phyloP scores from a whole-genome alignment of 2,329 filamentous ascomycete species.

The Tolypocladium tundrense region DNA sequence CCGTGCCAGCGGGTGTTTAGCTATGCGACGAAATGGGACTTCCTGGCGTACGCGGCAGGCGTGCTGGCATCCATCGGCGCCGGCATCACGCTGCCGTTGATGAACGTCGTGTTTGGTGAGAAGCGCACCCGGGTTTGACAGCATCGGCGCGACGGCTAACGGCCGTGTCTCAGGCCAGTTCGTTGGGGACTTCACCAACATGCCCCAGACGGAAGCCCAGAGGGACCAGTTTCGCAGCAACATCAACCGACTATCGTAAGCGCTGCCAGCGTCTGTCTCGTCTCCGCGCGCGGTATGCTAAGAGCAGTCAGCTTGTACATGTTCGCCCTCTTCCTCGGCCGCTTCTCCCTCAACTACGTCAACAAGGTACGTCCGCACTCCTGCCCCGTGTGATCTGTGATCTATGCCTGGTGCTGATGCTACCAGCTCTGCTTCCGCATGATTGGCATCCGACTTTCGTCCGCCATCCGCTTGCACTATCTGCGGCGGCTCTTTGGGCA shows the following conservation, averaged over 20 bases:
- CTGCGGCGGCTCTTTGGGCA: constrained; percentile 53
- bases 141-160: constrained; percentile 1
- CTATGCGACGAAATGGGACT: constrained; percentile 44
- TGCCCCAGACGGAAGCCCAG: constrained; percentile 17
- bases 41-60: constrained; percentile 35
- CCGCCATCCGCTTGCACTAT: constrained; percentile 53
- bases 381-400: not conserved
- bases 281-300: not conserved
- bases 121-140: not conserved
- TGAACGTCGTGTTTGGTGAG: constrained; percentile 49
- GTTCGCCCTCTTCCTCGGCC: constrained; percentile 58
- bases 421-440: constrained; percentile 46
- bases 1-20: constrained; percentile 34
- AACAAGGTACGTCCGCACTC: constrained; percentile 30
- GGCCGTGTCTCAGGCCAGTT: constrained; percentile 23
- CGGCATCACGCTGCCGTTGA: constrained; percentile 45
- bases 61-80: constrained; percentile 38
- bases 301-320: constrained; percentile 46
- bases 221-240: constrained; percentile 27
- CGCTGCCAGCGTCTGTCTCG: not conserved
- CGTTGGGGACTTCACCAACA: constrained; percentile 37
- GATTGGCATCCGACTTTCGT: constrained; percentile 51
- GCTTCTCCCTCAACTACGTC: constrained; percentile 53
- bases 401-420: too few species aligned
- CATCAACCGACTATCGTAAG: constrained; percentile 36